Percentiles rank a stretch among this genome's conserved stretches.
phyloP scores from a whole-genome alignment of 1,284 basidiomycete species.

The Trametes versicolor region DNA sequence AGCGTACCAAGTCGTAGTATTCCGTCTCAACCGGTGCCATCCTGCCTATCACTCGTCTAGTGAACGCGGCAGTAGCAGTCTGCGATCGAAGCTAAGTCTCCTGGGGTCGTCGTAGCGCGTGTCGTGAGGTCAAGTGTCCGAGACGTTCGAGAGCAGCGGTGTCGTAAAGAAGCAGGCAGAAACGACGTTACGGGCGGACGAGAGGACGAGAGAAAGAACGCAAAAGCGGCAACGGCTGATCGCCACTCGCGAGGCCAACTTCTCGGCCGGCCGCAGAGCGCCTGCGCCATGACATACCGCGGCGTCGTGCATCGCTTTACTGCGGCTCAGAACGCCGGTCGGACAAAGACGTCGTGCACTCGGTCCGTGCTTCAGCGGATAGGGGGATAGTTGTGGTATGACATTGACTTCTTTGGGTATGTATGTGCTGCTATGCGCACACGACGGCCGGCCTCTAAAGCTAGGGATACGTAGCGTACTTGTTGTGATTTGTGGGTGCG shows the following conservation, averaged over 20 bases:
- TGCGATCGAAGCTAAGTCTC: not conserved
- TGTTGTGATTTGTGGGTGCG: not conserved
- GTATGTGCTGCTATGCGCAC: not conserved
- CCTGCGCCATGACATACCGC: slow-evolving; percentile 31
- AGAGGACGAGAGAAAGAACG: slow-evolving; percentile 11
- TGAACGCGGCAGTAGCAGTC: not conserved
- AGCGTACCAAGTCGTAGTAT: slow-evolving; percentile 58
- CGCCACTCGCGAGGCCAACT: slow-evolving; percentile 8
- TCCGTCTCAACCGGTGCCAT: slow-evolving; percentile 61
- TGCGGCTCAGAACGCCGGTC: not conserved
- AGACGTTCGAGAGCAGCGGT: not conserved
- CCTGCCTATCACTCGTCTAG: slow-evolving; percentile 3
- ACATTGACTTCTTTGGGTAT: slow-evolving; percentile 2
- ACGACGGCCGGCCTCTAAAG: not conserved
- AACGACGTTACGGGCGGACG: slow-evolving; percentile 2
- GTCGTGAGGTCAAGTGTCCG: not conserved
- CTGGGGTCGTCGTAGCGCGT: not conserved
- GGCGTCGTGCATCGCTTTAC: not conserved
- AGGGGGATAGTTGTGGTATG: not conserved
- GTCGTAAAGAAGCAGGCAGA: slow-evolving; percentile 2
- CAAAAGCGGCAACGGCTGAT: slow-evolving; percentile 15
- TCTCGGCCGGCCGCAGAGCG: slow-evolving; percentile 20
- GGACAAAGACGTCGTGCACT: not conserved
- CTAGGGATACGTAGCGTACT: not conserved
- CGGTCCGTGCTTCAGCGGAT: not conserved